Percentiles rank a stretch among this genome's conserved stretches.
phyloP scores from a whole-genome alignment of 2,329 filamentous ascomycete genomes.

The Macrophomina phaseolina region DNA sequence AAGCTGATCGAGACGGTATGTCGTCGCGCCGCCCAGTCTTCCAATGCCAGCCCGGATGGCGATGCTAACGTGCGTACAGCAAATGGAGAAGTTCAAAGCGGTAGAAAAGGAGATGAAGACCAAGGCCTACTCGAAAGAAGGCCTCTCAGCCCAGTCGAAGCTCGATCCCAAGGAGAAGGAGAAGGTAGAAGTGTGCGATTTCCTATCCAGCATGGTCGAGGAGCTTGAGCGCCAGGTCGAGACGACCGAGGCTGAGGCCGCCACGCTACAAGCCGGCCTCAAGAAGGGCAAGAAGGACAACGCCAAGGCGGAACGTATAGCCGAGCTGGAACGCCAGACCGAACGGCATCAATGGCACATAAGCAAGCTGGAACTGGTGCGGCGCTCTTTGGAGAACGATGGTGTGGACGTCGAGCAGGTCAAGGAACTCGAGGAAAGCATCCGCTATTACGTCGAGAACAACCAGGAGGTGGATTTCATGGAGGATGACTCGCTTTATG shows the following conservation, averaged over 20 bases:
- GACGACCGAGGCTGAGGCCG: slow-evolving; percentile 85
- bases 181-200: slow-evolving; percentile 85
- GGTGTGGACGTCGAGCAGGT: slow-evolving; percentile 88
- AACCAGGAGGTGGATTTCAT: slow-evolving; percentile 88
- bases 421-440: slow-evolving; percentile 85
- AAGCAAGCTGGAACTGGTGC: slow-evolving; percentile 86
- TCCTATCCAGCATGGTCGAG: slow-evolving; percentile 85
- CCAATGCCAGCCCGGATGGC: background rate
- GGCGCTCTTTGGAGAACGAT: slow-evolving; percentile 90
- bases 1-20: slow-evolving; percentile 96
- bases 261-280: slow-evolving; percentile 82
- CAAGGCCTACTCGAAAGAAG: slow-evolving; percentile 98
- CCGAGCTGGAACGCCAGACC: slow-evolving; percentile 80
- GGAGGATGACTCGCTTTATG: slow-evolving; percentile 94
- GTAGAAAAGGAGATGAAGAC: slow-evolving; percentile 99
- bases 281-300: slow-evolving; percentile 94
- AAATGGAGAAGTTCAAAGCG: slow-evolving; percentile 99
- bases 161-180: slow-evolving; percentile 98
- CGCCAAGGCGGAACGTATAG: slow-evolving; percentile 83
- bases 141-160: slow-evolving; percentile 86
- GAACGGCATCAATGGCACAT: slow-evolving; percentile 98
- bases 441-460: slow-evolving; percentile 93
- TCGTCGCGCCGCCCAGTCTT: slow-evolving; percentile 1
- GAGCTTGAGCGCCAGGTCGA: slow-evolving; percentile 95
- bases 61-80: slow-evolving; percentile 61